Evolutionary conservation across 345 rosid genomes (phyloP).

Genomic region (Viola odorata): DNA sequence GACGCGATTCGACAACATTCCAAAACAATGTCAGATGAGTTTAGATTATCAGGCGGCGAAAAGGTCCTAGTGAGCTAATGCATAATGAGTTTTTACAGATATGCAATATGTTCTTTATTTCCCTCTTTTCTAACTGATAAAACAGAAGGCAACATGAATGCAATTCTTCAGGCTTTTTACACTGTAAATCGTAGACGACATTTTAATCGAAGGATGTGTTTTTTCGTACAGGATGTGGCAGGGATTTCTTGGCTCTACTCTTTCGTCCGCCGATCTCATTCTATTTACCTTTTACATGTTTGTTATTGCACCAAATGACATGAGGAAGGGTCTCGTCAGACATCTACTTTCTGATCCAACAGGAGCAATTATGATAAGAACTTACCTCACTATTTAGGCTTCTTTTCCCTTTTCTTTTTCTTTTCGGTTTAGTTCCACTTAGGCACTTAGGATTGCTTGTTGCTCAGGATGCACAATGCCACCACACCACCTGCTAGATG

Average conservation of each 20-base stretch:
- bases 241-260: conserved; percentile 86
- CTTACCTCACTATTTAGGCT: conserved; percentile 51
- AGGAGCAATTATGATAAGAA: conserved; percentile 84
- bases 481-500: no score
- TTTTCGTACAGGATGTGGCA: conserved; percentile 73
- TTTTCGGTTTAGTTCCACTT: no score
- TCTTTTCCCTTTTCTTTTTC: background rate
- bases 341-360: conserved; percentile 86
- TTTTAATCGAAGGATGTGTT: background rate
- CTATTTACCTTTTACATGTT: conserved; percentile 83
- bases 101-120: no score
- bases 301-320: conserved; percentile 64
- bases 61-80: no score
- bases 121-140: background rate
- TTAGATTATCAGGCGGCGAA: no score
- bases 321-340: conserved; percentile 67
- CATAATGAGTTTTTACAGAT: background rate
- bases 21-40: no score
- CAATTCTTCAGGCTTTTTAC: conserved; percentile 4
- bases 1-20: no score
- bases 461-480: no score
- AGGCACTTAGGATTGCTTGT: no score
- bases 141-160: background rate
- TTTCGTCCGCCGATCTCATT: conserved; percentile 74
- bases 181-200: no score